These are phyloP conservation scores for Kwoniella europaea DNA, from an alignment of 768 basidiomycete genomes.

Conservation along the genomic window DNA sequence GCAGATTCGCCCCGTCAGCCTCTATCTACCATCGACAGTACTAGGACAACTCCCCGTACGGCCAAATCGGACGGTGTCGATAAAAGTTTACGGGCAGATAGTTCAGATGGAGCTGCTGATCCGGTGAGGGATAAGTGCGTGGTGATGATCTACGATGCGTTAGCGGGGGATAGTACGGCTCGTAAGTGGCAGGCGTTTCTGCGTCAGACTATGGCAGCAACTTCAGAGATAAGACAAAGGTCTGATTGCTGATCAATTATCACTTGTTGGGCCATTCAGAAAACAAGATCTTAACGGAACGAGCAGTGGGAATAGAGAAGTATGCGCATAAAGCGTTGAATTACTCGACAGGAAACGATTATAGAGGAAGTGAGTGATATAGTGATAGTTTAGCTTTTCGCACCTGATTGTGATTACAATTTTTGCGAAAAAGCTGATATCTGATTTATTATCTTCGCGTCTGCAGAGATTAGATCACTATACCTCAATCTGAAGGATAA, in stretches of 20 bases:
- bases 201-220: too few species aligned
- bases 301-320: slow-evolving; percentile 74
- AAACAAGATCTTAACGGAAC: slow-evolving; percentile 68
- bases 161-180: slow-evolving; percentile 81
- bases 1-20: slow-evolving; percentile 26
- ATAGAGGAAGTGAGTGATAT: slow-evolving; percentile 52
- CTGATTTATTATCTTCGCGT: too few species aligned
- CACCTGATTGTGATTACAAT: too few species aligned
- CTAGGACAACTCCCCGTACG: slow-evolving; percentile 61
- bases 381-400: too few species aligned
- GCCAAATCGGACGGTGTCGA: slow-evolving; percentile 74
- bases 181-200: slow-evolving; percentile 66
- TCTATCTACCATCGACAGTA: slow-evolving; percentile 45
- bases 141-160: slow-evolving; percentile 87
- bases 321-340: slow-evolving; percentile 62
- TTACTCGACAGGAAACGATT: slow-evolving; percentile 51
- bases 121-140: slow-evolving; percentile 82
- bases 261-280: slow-evolving; percentile 61
- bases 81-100: slow-evolving; percentile 31
- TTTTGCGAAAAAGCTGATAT: too few species aligned
- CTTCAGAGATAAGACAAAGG: slow-evolving; percentile 63
- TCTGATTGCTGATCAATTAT: neutral
- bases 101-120: slow-evolving; percentile 66
- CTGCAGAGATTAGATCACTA: slow-evolving; percentile 76
- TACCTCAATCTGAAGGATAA: slow-evolving; percentile 96